phyloP scores from a whole-genome alignment of 371 early-diverging fungal species.

The Mucor velutinosus region DNA sequence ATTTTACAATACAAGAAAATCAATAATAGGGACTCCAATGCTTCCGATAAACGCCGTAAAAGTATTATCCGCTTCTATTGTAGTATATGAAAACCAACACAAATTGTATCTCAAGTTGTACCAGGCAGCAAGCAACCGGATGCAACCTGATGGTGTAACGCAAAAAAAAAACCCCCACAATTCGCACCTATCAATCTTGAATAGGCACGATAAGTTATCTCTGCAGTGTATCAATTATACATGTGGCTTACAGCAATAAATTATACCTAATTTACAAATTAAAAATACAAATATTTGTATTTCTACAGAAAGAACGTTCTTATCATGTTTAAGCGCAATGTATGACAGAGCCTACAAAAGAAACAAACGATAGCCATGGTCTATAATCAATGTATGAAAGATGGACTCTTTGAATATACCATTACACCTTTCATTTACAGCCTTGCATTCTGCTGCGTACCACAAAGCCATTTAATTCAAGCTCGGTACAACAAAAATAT shows the following conservation, averaged over 20 bases:
- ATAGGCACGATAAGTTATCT: background rate
- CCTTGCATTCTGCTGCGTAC: background rate
- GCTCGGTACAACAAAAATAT: background rate
- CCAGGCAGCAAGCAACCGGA: background rate
- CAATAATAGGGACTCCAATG: background rate
- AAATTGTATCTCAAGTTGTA: background rate
- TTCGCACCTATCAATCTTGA: background rate
- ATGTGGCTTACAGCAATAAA: background rate
- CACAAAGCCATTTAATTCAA: background rate
- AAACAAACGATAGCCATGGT: background rate
- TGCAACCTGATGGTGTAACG: background rate
- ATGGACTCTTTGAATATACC: background rate
- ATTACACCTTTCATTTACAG: background rate
- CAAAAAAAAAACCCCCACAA: background rate
- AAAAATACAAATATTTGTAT: background rate
- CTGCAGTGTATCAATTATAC: background rate
- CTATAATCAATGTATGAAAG: background rate
- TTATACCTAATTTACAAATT: background rate
- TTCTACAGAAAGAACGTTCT: background rate
- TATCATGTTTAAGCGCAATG: background rate
- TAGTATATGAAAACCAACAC: background rate
- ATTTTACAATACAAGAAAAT: background rate
- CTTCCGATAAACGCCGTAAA: slow-evolving; percentile 16
- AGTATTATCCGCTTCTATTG: slow-evolving; percentile 4
- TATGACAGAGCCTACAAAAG: background rate